Conservation (phyloP, 2,329 filamentous ascomycete species). For the Fusarium pininemorale region DNA sequence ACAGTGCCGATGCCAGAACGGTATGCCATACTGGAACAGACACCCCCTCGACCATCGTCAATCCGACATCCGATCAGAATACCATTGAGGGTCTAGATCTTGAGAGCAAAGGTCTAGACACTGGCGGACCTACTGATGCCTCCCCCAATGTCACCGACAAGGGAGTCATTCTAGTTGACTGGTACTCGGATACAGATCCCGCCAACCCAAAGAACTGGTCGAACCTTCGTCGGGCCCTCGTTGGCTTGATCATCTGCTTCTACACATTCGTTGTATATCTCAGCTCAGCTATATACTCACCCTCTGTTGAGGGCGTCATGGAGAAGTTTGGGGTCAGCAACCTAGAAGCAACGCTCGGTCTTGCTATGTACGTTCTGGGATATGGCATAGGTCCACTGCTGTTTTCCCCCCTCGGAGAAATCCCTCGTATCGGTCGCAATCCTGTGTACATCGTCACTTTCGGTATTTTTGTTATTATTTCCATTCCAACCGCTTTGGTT, state of each 20-base stretch:
- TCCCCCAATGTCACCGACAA: constrained; percentile 57
- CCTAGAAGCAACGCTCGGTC: constrained; percentile 62
- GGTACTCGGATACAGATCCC: constrained; percentile 63
- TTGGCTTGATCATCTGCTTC: constrained; percentile 58
- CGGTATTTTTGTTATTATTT: constrained; percentile 72
- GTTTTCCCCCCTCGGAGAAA: constrained; percentile 72
- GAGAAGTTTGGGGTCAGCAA: constrained; percentile 61
- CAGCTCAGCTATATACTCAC: constrained; percentile 57
- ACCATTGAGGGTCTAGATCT: constrained; percentile 39
- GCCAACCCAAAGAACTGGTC: constrained; percentile 66
- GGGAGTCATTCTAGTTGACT: constrained; percentile 61
- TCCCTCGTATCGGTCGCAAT: constrained; percentile 72
- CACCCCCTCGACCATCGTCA: not conserved
- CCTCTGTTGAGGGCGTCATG: constrained; percentile 58
- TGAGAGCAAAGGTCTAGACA: constrained; percentile 48
- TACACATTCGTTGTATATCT: constrained; percentile 70
- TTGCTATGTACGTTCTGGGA: constrained; percentile 70
- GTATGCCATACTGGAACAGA: not conserved
- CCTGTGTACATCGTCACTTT: constrained; percentile 74
- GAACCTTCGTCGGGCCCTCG: constrained; percentile 50
- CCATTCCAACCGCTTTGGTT: constrained; percentile 69
- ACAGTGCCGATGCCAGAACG: rapidly evolving
- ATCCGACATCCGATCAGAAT: not conserved
- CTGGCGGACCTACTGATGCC: constrained; percentile 54
- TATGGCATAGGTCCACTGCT: constrained; percentile 71